phyloP scores from a whole-genome alignment of 306 rosid species.

The Amphicarpaea edgeworthii region DNA sequence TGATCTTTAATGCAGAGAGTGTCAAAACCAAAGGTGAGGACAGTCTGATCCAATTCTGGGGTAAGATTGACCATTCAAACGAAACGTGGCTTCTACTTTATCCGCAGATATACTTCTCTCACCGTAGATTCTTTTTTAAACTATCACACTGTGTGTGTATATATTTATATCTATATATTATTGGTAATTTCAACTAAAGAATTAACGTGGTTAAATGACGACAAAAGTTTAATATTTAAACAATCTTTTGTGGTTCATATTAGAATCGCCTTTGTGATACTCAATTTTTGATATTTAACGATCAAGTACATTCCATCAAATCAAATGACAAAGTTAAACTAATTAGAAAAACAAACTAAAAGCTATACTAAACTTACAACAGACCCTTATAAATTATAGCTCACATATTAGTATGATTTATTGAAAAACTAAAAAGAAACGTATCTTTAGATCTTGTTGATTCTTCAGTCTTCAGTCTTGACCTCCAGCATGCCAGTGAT shows the following conservation, averaged over 20 bases:
- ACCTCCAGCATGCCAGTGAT: slow-evolving; percentile 39
- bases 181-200: too few relatives aligned
- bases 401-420: background rate
- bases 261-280: background rate
- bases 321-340: background rate
- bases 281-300: too few relatives aligned
- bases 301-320: too few relatives aligned
- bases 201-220: too few relatives aligned
- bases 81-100: background rate
- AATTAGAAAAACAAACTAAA: background rate
- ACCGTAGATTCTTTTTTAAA: too few relatives aligned
- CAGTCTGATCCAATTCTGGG: background rate
- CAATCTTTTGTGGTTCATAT: background rate
- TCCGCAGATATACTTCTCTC: too few relatives aligned
- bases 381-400: background rate
- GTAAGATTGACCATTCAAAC: background rate
- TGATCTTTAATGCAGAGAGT: background rate
- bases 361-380: background rate
- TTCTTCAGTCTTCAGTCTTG: too few relatives aligned
- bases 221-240: background rate
- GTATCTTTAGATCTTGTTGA: background rate
- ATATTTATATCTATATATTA: too few relatives aligned
- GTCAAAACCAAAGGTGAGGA: background rate
- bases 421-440: background rate
- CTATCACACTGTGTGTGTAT: too few relatives aligned